Evolutionary conservation across 768 basidiomycete genomes (phyloP), one percentile per base, ranked within the genome.

Genomic region (Lactarius sanguifluus): DNA sequence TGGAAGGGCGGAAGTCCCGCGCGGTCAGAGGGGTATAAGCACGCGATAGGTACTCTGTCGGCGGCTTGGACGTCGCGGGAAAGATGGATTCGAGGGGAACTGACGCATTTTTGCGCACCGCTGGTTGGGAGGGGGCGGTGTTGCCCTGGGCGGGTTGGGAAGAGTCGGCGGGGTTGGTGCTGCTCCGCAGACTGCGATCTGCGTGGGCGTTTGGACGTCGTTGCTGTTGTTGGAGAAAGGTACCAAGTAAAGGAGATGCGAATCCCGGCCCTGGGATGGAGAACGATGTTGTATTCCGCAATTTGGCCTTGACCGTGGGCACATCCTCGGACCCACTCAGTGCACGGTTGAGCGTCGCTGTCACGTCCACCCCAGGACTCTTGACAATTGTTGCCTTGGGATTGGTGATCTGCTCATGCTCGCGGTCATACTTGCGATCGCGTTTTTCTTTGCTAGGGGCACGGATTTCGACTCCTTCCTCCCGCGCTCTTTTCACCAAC

Each of bases 1-100:
- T 86, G 3, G 85, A 82, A 68, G 93, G 91, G 12, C 82, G 83
- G 76, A 94, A 94, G 69, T 92, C 85, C 3, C 84, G 83, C 1
- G 91, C 82, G 0, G 89, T 89, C 45, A 92, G 81, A 0, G 91
- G 84, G 0, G 90, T 86, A 72, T 92, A 92, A 12, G 82, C 83
- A 47, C 87, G 82, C 1, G 91, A 88, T 25, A 93, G 85, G 71
- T 92, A 91, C 41, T 94, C 89, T 0, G 92, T 94, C 0, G 93
- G 92, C 0, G 92, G 93, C 73, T 91, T 92, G 20, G 90, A 81
- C 12, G 79, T 86, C 1, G 83, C 88, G 0, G 93, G 91, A 52
- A 94, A 91, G 68, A 95, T 94, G 13, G 88, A 89, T 72, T 93
- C 91, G 12, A 92, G 79, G 5, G 91, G 88, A 10, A 91, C 90